A percentile compares a stretch with the other conserved stretches of the same genome.
phyloP scores from a whole-genome alignment of 805 yeast genomes.

The Saccharomycopsis fibuligera region DNA sequence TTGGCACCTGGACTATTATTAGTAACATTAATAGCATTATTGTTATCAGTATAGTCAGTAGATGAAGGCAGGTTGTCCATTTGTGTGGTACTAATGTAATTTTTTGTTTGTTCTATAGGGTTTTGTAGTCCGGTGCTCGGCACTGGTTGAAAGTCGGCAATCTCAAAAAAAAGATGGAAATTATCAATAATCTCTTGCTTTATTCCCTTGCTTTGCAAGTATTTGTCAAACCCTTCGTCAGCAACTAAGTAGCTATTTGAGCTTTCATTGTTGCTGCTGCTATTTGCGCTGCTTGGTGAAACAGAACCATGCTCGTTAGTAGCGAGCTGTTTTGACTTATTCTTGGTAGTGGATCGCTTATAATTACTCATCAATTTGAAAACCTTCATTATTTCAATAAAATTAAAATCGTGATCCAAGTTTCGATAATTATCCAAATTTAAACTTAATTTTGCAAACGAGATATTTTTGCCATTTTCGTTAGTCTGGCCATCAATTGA shows the following conservation, averaged over 20 bases:
- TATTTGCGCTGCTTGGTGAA: background rate
- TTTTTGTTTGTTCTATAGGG: too few relatives aligned
- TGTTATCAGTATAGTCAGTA: too few relatives aligned
- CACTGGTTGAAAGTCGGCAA: background rate
- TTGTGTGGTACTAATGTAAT: too few relatives aligned
- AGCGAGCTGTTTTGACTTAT: background rate
- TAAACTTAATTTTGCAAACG: slow-evolving; percentile 48
- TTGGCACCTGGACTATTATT: too few relatives aligned
- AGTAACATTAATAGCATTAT: too few relatives aligned
- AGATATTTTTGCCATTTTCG: slow-evolving; percentile 34
- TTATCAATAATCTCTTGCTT: slow-evolving; percentile 10
- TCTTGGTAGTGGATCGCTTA: slow-evolving; percentile 1
- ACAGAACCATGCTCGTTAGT: background rate
- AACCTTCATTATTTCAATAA: slow-evolving; percentile 26
- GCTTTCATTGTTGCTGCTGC: too few relatives aligned
- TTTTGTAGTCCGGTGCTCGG: background rate
- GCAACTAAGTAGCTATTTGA: background rate
- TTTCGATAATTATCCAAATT: slow-evolving; percentile 55
- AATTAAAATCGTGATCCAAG: slow-evolving; percentile 50
- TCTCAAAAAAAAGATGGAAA: slow-evolving; percentile 17
- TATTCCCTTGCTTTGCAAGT: slow-evolving; percentile 14
- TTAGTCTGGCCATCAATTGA: slow-evolving; percentile 21
- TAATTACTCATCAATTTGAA: slow-evolving; percentile 18
- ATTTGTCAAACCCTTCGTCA: slow-evolving; percentile 11
- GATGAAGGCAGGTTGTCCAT: too few relatives aligned